phyloP scores from a whole-genome alignment of 805 yeast species.

The Kluyveromyces dobzhanskii region DNA sequence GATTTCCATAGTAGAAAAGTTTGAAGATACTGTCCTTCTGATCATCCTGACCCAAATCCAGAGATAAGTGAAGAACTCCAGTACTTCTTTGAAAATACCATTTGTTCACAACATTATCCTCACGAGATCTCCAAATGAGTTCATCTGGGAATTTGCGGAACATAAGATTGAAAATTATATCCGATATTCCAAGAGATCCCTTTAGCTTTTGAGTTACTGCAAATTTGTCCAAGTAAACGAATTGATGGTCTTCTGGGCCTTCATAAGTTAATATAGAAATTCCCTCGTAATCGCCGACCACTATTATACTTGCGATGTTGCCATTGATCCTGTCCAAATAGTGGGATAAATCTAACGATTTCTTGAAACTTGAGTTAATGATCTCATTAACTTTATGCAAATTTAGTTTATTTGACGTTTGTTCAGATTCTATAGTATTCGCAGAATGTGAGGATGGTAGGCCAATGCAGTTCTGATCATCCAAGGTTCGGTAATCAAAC shows the following conservation, averaged over 20 bases:
- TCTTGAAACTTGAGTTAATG: slow-evolving; percentile 73
- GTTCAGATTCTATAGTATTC: background rate
- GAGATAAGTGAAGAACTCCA: slow-evolving; percentile 50
- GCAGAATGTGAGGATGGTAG: slow-evolving; percentile 12
- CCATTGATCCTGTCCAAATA: slow-evolving; percentile 61
- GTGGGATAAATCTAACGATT: slow-evolving; percentile 52
- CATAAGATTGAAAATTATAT: slow-evolving; percentile 79
- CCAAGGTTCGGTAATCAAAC: slow-evolving; percentile 17
- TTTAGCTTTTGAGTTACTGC: slow-evolving; percentile 80
- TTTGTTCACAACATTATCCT: slow-evolving; percentile 83
- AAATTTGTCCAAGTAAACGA: slow-evolving; percentile 87
- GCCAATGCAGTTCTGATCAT: slow-evolving; percentile 18
- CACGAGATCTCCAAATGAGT: slow-evolving; percentile 84
- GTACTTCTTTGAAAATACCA: slow-evolving; percentile 93
- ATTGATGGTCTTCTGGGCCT: slow-evolving; percentile 26
- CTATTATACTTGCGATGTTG: slow-evolving; percentile 63
- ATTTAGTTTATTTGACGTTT: slow-evolving; percentile 37
- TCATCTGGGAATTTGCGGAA: slow-evolving; percentile 59
- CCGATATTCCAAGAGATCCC: slow-evolving; percentile 92
- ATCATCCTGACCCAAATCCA: slow-evolving; percentile 29
- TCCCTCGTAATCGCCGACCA: slow-evolving; percentile 94
- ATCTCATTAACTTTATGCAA: slow-evolving; percentile 48
- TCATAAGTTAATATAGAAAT: slow-evolving; percentile 92
- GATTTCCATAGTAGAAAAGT: slow-evolving; percentile 35
- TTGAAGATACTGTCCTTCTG: slow-evolving; percentile 27